Evolutionary conservation across 1,139 yeast genomes (phyloP), one percentile per base, ranked within the genome.

Genomic region (Taiozyma onychis): DNA sequence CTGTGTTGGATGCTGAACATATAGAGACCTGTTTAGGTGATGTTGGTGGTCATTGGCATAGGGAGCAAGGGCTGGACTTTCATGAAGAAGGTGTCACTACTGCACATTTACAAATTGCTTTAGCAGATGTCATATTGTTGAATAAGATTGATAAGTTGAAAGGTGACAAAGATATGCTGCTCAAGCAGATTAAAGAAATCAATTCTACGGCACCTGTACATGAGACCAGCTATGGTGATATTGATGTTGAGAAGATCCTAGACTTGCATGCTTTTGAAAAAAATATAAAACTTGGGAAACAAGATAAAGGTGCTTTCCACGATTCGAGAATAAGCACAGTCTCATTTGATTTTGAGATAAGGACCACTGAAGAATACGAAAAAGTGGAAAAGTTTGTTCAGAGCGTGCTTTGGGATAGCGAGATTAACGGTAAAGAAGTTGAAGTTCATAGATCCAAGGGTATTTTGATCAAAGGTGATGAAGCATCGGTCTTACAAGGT

Each of bases 371-470:
- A 0, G 62, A 66, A 3, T 75, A 81, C 51, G 66, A 59, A 0
- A 61, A 65, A 27, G 66, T 84, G 42, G 96, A 88, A 59, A 49
- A 63, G 14, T 84, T 85, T 65, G 66, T 89, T 13, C 96, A 86
- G 62, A 64, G 72, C 24, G 63, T 86, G 0, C 67, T 89, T 27
- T 88, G 97, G 96, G 88, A 85, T 49, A 71, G 73, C 45, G 65
- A 60, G 6, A 68, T 73, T 8, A 69, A 69, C 34, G 80, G 73
- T 1, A 65, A 68, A 46, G 59, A 58, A 1, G 73, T 79, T 4
- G 97, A 90, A 58, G 74, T 93, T 2, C 97, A 90, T 59, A 70
- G 99, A 54, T 71, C 86, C 5, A 93, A 95, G 64, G 99, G 97
- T 0, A 67, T 88, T 8, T 58, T 89, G 18, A 77, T 83, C 3